phyloP scores from a whole-genome alignment of 768 basidiomycete species.

The Auriscalpium orientale region DNA sequence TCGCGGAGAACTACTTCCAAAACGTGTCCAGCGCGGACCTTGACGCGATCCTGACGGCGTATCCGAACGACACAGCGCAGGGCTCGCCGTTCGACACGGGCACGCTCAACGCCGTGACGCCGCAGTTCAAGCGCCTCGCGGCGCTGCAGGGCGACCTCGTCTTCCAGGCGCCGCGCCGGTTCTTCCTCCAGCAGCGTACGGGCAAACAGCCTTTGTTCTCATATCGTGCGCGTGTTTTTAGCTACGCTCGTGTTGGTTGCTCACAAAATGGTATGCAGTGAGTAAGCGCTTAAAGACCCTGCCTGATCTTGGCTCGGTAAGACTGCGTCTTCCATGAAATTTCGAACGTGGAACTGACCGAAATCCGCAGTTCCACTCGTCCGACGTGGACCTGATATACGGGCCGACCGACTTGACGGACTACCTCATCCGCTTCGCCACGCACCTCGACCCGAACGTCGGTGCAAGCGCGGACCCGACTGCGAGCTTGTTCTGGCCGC shows the following conservation, averaged over 20 bases:
- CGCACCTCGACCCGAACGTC: slow-evolving; percentile 19
- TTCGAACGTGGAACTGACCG: not conserved
- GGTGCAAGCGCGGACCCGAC: not conserved
- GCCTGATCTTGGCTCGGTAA: not conserved
- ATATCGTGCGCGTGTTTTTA: slow-evolving; percentile 9
- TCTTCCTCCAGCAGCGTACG: slow-evolving; percentile 16
- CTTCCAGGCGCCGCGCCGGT: slow-evolving; percentile 21
- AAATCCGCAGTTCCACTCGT: slow-evolving; percentile 4
- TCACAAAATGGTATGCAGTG: not conserved
- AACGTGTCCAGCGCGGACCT: not conserved
- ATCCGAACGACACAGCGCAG: not conserved
- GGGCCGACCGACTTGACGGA: slow-evolving; percentile 11
- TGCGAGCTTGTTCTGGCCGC: slow-evolving; percentile 15
- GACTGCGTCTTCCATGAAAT: not conserved
- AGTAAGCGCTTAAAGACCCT: slow-evolving; percentile 4
- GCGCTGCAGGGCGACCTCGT: slow-evolving; percentile 21
- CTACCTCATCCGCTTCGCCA: slow-evolving; percentile 21
- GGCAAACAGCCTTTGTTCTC: slow-evolving; percentile 15
- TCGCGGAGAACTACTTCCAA: not conserved
- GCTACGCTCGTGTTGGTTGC: too few species aligned
- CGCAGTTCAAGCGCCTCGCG: slow-evolving; percentile 23
- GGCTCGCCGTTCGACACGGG: slow-evolving; percentile 6
- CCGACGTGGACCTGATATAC: slow-evolving; percentile 10
- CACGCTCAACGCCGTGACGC: not conserved
- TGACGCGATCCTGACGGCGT: not conserved